Conservation (phyloP, 1,284 basidiomycete species). For the Hemileia vastatrix region DNA sequence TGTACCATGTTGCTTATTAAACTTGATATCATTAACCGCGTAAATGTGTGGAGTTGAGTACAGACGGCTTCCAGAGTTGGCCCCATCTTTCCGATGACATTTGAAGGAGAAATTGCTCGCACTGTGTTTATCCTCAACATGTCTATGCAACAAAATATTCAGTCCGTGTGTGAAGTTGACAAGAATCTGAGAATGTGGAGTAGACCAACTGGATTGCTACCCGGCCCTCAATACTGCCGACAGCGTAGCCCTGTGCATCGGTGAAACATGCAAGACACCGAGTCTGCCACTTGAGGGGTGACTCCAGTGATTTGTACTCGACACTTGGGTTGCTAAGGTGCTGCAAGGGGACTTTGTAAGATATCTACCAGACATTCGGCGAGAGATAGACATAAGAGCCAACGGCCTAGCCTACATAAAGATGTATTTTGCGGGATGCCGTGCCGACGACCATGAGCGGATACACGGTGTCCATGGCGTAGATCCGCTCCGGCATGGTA, state of each 20-base stretch:
- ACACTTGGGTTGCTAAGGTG: constrained; percentile 50
- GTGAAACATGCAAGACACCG: constrained; percentile 80
- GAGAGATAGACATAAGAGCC: background rate
- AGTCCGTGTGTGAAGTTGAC: background rate
- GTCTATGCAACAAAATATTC: too few relatives aligned
- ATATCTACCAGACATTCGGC: constrained; percentile 3
- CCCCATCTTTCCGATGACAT: constrained; percentile 70
- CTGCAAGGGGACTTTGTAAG: constrained; percentile 5
- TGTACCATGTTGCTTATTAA: constrained; percentile 85
- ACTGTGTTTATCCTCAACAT: constrained; percentile 66
- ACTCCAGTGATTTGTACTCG: constrained; percentile 49
- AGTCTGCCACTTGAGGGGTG: constrained; percentile 90
- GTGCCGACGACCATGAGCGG: constrained; percentile 90
- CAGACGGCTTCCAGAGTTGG: constrained; percentile 40
- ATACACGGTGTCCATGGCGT: constrained; percentile 71
- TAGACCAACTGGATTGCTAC: constrained; percentile 88
- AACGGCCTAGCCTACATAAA: constrained; percentile 45
- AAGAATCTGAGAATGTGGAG: background rate
- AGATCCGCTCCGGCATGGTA: constrained; percentile 76
- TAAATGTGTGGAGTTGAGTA: constrained; percentile 76
- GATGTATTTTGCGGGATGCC: constrained; percentile 78
- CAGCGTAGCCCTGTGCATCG: constrained; percentile 67
- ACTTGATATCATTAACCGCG: constrained; percentile 81
- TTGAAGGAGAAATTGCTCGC: constrained; percentile 84
- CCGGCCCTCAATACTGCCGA: constrained; percentile 89